phyloP scores from a whole-genome alignment of 108 stramenopile genomes.

The Pseudonitzschia multiseries region DNA sequence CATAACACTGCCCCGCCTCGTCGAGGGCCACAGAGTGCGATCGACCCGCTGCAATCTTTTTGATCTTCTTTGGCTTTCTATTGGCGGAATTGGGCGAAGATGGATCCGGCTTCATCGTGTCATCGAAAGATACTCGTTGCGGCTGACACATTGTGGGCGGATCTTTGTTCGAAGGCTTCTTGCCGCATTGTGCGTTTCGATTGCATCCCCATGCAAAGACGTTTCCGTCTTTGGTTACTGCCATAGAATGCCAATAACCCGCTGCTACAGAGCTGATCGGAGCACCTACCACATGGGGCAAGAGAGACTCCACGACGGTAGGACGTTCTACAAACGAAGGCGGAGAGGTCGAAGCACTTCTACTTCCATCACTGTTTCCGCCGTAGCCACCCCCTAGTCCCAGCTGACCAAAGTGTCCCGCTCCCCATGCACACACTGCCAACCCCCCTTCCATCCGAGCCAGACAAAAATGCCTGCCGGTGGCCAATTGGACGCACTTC shows the following conservation, averaged over 20 bases:
- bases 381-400: slow-evolving; percentile 63
- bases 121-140: slow-evolving; percentile 25
- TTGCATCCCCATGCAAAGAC: slow-evolving; percentile 79
- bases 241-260: slow-evolving; percentile 77
- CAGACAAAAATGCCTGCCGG: slow-evolving; percentile 54
- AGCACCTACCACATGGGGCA: slow-evolving; percentile 66
- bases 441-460: slow-evolving; percentile 57
- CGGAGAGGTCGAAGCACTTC: slow-evolving; percentile 6
- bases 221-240: slow-evolving; percentile 56
- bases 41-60: slow-evolving; percentile 61
- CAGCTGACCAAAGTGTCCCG: slow-evolving; percentile 88
- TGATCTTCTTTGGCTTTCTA: slow-evolving; percentile 16
- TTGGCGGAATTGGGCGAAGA: neutral
- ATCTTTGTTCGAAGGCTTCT: slow-evolving; percentile 30
- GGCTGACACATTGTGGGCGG: slow-evolving; percentile 43
- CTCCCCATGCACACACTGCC: slow-evolving; percentile 78
- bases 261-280: slow-evolving; percentile 62
- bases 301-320: slow-evolving; percentile 55
- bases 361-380: neutral
- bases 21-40: slow-evolving; percentile 71
- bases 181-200: slow-evolving; percentile 70
- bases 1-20: slow-evolving; percentile 62
- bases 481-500: slow-evolving; percentile 50
- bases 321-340: slow-evolving; percentile 41
- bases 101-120: neutral